Base-by-base conservation (phyloP, 306 rosid genomes). In the Pyrus betulifolia region DNA sequence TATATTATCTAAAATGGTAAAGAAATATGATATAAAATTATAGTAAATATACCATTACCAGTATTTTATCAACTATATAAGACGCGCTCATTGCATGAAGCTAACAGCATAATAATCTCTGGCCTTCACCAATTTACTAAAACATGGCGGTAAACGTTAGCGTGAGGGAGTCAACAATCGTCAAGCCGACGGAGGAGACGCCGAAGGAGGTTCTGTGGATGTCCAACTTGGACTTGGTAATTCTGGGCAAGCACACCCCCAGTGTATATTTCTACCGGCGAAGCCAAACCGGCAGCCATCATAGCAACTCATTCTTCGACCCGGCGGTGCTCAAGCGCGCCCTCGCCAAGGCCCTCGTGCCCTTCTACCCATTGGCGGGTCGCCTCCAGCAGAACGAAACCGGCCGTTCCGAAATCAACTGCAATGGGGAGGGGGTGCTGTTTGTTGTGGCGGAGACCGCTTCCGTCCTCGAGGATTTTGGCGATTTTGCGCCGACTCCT, bases 341-440 rank as follows among this genome's bases (percentile, higher is more conserved):
- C 4, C 86, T 94, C 1, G 73, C 90, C 63, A 91, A 80, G 74
- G 93, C 88, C 6, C 93, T 94, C 2, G 93, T 91, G 3, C 89
- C 90, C 0, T 94, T 94, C 68, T 91, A 90, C 63, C 97, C 97
- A 4, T 84, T 94, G 93, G 98, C 94, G 0, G 96, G 97, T 2
- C 87, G 98, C 1, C 87, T 90, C 23, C 82, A 86, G 59, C 84
- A 87, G 0, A 90, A 91, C 8, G 90, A 85, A 4, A 90, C 84
- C 57, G 98, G 97, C 15, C 88, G 96, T 31, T 85, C 87, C 6
- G 96, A 94, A 80, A 88, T 94, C 52, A 82, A 90, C 23, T 94
- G 98, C 73, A 84, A 83, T 69, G 96, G 81, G 0, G 86, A 90
- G 57, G 98, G 98, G 0, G 97, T 87, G 45, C 87, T 90, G 17